phyloP scores from a whole-genome alignment of 2,329 filamentous ascomycete species.

The Penicillium sp. region DNA sequence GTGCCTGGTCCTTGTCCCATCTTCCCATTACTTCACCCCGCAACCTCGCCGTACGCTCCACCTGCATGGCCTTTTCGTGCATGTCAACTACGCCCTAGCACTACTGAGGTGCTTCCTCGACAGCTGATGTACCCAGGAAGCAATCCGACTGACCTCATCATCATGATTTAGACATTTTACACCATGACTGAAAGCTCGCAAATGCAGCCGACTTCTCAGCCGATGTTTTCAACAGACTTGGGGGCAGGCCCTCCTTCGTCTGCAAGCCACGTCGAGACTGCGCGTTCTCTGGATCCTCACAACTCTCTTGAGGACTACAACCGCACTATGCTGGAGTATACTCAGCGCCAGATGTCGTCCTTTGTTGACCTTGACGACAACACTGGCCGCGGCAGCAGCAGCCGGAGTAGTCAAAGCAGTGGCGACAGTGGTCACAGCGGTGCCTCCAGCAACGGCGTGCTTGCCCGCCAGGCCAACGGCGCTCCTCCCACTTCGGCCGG shows the following conservation, averaged over 20 bases:
- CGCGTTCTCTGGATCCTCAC: slow-evolving; percentile 24
- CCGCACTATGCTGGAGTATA: slow-evolving; percentile 40
- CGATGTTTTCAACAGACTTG: slow-evolving; percentile 22
- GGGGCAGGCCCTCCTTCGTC: slow-evolving; percentile 18
- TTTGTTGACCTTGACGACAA: slow-evolving; percentile 30
- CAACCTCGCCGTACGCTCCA: too few species aligned
- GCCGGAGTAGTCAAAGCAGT: slow-evolving; percentile 32
- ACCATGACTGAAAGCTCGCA: slow-evolving; percentile 20
- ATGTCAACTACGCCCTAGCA: too few species aligned
- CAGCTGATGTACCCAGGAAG: not conserved
- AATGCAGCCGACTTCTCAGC: slow-evolving; percentile 19
- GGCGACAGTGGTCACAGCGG: slow-evolving; percentile 27
- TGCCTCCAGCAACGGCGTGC: slow-evolving; percentile 19
- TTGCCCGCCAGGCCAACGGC: slow-evolving; percentile 21
- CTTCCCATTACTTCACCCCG: too few species aligned
- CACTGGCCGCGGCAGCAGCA: slow-evolving; percentile 16
- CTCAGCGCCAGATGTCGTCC: slow-evolving; percentile 37
- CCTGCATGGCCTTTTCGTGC: too few species aligned
- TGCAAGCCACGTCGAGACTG: slow-evolving; percentile 16
- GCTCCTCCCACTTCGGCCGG: slow-evolving; percentile 20
- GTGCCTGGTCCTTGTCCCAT: too few species aligned
- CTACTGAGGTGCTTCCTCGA: too few species aligned
- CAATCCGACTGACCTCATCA: too few species aligned
- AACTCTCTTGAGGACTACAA: slow-evolving; percentile 39
- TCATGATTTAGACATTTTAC: slow-evolving; percentile 5